These are phyloP conservation scores for Lepidopterella palustris DNA, from an alignment of 495 filamentous ascomycete genomes.

Conservation along the genomic window DNA sequence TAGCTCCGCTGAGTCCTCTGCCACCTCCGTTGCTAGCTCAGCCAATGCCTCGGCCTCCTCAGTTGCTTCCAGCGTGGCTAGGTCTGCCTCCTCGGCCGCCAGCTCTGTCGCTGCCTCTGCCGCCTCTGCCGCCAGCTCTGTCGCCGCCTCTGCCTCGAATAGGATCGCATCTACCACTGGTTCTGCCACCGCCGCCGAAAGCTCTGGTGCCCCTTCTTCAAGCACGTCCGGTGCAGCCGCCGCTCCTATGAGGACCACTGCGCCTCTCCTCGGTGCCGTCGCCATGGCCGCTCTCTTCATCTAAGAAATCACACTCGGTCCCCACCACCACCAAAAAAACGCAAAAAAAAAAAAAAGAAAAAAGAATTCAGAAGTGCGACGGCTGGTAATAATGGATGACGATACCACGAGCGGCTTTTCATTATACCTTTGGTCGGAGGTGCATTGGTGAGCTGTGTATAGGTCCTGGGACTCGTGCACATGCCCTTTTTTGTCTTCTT, in stretches of 20 bases:
- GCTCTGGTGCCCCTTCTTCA: background rate
- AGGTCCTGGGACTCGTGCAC: background rate
- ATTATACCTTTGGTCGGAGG: background rate
- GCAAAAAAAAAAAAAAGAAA: too few species aligned
- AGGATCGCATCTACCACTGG: background rate
- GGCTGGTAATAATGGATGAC: conserved; percentile 1
- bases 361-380: too few species aligned
- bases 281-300: conserved; percentile 32
- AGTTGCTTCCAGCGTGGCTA: conserved; percentile 11
- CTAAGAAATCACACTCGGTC: conserved; percentile 25
- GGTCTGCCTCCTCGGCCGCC: conserved; percentile 14
- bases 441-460: background rate
- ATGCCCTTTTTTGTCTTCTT: conserved; percentile 4
- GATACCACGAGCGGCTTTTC: background rate
- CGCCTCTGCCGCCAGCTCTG: conserved; percentile 24
- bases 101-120: conserved; percentile 26
- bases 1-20: conserved; percentile 23
- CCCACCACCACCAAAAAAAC: background rate
- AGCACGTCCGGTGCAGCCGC: conserved; percentile 15
- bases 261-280: conserved; percentile 27
- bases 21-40: conserved; percentile 27
- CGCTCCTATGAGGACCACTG: conserved; percentile 27
- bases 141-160: conserved; percentile 1
- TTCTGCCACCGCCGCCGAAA: conserved; percentile 2
- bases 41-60: conserved; percentile 12